Percentiles rank a stretch among this genome's conserved stretches.
These are phyloP conservation scores for Lentinula guzmanii DNA, from an alignment of 768 basidiomycete genomes.

Conservation along the genomic window DNA sequence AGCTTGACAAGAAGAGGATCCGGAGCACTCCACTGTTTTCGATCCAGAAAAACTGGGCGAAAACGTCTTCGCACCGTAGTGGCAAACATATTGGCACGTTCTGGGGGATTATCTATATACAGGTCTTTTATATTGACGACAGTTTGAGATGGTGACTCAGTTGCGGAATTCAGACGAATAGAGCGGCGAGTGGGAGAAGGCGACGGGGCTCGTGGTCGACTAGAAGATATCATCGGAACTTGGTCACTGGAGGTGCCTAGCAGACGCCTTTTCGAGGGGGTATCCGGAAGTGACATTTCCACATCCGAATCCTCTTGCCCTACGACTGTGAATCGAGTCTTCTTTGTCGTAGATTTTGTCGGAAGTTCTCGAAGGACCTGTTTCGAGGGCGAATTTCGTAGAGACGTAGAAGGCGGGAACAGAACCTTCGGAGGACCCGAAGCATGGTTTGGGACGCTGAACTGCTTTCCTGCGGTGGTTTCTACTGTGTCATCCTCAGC, in stretches of 20 bases:
- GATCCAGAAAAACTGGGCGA: slow-evolving; percentile 9
- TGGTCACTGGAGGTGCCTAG: neutral
- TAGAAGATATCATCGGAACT: neutral
- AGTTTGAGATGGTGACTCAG: neutral
- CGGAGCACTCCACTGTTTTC: slow-evolving; percentile 3
- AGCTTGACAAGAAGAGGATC: slow-evolving; percentile 1
- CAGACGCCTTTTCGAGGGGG: neutral
- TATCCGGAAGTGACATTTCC: neutral
- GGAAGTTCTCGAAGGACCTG: neutral
- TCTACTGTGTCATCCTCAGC: neutral
- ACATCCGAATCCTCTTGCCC: neutral
- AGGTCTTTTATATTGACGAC: neutral
- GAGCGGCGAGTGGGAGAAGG: neutral
- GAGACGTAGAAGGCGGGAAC: neutral
- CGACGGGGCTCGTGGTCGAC: no score
- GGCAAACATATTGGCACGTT: neutral
- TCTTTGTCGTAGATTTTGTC: neutral
- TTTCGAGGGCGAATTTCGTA: neutral
- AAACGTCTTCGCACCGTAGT: neutral
- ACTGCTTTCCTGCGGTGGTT: neutral
- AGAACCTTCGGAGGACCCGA: neutral
- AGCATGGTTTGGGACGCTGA: no score
- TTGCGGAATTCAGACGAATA: neutral
- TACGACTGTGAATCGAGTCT: neutral
- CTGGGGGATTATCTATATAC: neutral